Conservation (phyloP, 2,329 filamentous ascomycete species). For the Sclerotinia subarctica region DNA sequence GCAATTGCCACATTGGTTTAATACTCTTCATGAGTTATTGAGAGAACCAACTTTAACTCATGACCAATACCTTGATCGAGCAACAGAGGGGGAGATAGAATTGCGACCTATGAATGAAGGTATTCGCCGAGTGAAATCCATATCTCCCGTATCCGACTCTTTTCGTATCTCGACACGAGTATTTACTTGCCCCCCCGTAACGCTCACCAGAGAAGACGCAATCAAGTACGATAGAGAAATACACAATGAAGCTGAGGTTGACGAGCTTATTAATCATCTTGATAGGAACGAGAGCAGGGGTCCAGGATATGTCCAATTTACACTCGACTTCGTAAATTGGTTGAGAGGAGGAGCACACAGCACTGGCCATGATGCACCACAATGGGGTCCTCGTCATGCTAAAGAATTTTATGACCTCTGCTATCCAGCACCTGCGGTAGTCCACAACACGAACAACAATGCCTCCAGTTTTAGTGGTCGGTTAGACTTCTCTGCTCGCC, state of each 20-base stretch:
- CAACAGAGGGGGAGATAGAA: no score
- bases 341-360: neutral
- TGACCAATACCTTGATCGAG: constrained; percentile 4
- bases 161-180: neutral
- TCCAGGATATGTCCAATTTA: constrained; percentile 12
- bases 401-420: neutral
- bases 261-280: neutral
- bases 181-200: no score
- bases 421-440: neutral
- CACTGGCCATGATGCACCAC: neutral
- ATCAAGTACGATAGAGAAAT: neutral
- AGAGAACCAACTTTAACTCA: neutral
- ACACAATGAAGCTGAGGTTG: neutral
- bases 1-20: neutral
- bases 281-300: constrained; percentile 5
- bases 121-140: neutral
- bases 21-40: constrained; percentile 4
- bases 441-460: neutral
- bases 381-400: neutral
- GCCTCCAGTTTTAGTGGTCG: neutral
- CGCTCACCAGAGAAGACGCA: neutral
- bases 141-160: neutral
- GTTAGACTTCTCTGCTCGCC: neutral
- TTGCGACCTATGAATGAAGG: neutral
- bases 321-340: neutral